These are phyloP conservation scores for Pyrenochaeta sp. DNA, from an alignment of 2,329 filamentous ascomycete genomes.

Conservation along the genomic window DNA sequence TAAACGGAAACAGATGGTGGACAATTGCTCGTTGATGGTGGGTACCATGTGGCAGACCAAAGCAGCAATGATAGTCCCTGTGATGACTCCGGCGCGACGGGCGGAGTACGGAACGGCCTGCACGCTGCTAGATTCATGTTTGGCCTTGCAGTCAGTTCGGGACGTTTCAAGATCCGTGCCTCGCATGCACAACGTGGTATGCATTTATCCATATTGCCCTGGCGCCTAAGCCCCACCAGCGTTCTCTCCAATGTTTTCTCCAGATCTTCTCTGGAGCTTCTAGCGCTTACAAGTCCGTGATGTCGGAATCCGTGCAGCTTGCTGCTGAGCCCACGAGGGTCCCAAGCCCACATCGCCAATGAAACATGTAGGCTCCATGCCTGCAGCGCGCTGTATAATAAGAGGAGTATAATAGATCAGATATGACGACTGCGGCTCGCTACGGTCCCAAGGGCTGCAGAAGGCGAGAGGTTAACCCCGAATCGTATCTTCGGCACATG, in stretches of 20 bases:
- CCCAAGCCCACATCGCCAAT: slow-evolving; percentile 8
- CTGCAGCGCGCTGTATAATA: background rate
- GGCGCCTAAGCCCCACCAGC: slow-evolving; percentile 16
- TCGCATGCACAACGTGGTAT: slow-evolving; percentile 19
- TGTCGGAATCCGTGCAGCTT: slow-evolving; percentile 22
- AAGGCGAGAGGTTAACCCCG: slow-evolving; percentile 6
- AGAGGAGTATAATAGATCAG: background rate
- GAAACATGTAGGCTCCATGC: slow-evolving; percentile 9
- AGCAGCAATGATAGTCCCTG: background rate
- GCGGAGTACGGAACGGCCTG: slow-evolving; percentile 2
- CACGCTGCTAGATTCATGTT: background rate
- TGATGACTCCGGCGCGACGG: slow-evolving; percentile 12
- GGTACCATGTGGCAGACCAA: too few relatives aligned
- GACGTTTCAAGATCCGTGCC: slow-evolving; percentile 9
- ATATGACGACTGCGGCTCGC: background rate
- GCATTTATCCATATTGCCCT: slow-evolving; percentile 19
- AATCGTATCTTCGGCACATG: background rate
- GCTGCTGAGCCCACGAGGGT: slow-evolving; percentile 12
- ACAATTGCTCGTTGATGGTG: too few relatives aligned
- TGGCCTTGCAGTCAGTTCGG: slow-evolving; percentile 5
- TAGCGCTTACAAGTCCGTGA: slow-evolving; percentile 25
- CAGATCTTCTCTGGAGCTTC: slow-evolving; percentile 26
- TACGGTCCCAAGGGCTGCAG: background rate
- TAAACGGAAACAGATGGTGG: too few relatives aligned
- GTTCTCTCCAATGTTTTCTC: slow-evolving; percentile 15